Evolutionary conservation across 2,329 filamentous ascomycete genomes (phyloP).

Genomic region (Zalaria obscura): DNA sequence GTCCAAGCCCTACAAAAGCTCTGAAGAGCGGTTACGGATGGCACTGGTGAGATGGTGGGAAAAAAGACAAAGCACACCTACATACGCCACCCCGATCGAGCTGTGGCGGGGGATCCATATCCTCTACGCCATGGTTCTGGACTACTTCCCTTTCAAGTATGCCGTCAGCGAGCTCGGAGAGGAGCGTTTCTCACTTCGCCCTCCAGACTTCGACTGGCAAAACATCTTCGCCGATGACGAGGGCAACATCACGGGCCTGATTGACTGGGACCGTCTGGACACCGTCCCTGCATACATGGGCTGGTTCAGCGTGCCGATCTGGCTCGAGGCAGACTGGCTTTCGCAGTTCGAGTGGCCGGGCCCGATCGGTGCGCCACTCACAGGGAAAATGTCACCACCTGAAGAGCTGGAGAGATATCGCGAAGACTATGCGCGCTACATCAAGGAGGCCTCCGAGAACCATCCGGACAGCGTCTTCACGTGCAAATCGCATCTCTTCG

Average conservation of each 20-base stretch:
- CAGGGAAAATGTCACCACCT: not conserved
- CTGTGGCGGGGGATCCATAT: not conserved
- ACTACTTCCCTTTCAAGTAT: not conserved
- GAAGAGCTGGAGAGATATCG: not conserved
- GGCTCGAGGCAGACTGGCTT: not conserved
- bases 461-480: not conserved
- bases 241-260: slow-evolving; percentile 1
- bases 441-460: not conserved
- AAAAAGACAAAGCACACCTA: not conserved
- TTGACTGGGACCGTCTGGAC: not conserved
- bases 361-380: not conserved
- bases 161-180: not conserved
- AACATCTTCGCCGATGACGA: not conserved
- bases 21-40: not conserved
- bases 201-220: not conserved
- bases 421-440: not conserved
- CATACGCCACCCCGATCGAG: not conserved
- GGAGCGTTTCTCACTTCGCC: not conserved
- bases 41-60: not conserved
- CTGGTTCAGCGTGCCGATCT: not conserved
- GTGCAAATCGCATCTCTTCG: not conserved
- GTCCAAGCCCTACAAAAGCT: not conserved
- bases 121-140: not conserved
- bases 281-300: not conserved
- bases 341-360: not conserved